Evolutionary conservation across 352 stramenopile species (phyloP).

Genomic region (Globisporangium perplexum): DNA sequence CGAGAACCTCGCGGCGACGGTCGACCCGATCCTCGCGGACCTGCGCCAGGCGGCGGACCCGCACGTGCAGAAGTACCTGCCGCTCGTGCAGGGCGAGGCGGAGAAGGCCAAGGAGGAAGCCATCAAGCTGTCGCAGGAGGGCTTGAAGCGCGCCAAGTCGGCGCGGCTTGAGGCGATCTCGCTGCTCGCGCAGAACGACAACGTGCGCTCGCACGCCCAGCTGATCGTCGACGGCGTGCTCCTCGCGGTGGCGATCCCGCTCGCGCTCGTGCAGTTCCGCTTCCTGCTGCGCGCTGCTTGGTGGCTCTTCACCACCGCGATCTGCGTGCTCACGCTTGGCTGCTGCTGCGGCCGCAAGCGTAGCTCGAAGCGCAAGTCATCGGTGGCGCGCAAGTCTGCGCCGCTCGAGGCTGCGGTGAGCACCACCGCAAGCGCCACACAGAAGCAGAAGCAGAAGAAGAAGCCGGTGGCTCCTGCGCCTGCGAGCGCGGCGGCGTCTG

Average conservation of each 20-base stretch:
- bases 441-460: slow-evolving; percentile 8
- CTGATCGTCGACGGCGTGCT: slow-evolving; percentile 63
- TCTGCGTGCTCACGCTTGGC: slow-evolving; percentile 50
- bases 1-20: slow-evolving; percentile 56
- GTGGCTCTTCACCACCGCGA: slow-evolving; percentile 46
- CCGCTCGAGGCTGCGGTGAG: slow-evolving; percentile 8
- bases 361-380: slow-evolving; percentile 33
- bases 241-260: slow-evolving; percentile 33
- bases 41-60: slow-evolving; percentile 42
- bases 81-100: slow-evolving; percentile 42
- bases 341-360: slow-evolving; percentile 52
- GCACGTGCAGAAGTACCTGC: slow-evolving; percentile 49
- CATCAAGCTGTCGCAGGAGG: slow-evolving; percentile 35
- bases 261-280: slow-evolving; percentile 44
- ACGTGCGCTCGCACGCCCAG: slow-evolving; percentile 52
- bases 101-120: slow-evolving; percentile 29
- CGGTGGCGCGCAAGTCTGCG: slow-evolving; percentile 17
- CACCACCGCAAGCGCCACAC: not conserved
- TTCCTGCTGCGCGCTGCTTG: slow-evolving; percentile 42
- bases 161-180: slow-evolving; percentile 43
- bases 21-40: slow-evolving; percentile 55
- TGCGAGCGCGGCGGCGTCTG: not conserved
- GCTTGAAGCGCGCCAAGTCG: slow-evolving; percentile 35
- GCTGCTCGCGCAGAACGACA: slow-evolving; percentile 52
- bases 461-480: not conserved